Evolutionary conservation across 306 rosid species (phyloP).

Genomic region (Ammopiptanthus mongolicus): DNA sequence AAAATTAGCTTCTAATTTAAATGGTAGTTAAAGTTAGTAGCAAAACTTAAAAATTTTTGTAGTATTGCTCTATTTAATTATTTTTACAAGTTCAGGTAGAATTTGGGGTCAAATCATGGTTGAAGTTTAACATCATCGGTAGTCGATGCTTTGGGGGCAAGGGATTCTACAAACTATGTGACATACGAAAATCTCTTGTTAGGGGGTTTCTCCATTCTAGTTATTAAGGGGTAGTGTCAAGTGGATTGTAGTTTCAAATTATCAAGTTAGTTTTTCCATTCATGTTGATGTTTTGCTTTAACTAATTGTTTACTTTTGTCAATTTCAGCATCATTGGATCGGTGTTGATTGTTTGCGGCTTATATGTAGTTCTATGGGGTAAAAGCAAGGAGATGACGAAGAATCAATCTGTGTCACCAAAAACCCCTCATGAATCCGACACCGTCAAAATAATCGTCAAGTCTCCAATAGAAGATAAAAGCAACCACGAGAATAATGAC

Average conservation of each 20-base stretch:
- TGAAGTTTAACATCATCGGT: not conserved
- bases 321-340: conserved; percentile 36
- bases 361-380: conserved; percentile 44
- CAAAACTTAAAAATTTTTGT: no score
- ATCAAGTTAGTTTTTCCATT: no score
- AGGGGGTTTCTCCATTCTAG: not conserved
- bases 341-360: conserved; percentile 32
- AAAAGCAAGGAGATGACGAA: conserved; percentile 38
- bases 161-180: not conserved
- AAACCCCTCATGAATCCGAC: not conserved
- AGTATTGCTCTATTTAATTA: no score
- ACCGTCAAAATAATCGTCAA: not conserved
- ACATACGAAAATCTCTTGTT: not conserved
- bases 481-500: not conserved
- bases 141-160: not conserved
- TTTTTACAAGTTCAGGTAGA: not conserved
- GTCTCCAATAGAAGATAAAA: not conserved
- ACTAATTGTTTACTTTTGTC: not conserved
- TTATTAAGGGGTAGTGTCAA: not conserved
- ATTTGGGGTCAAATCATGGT: not conserved
- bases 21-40: no score
- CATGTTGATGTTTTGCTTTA: not conserved
- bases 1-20: no score
- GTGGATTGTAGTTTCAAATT: no score
- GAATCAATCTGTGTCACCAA: not conserved